phyloP scores from a whole-genome alignment of 2,329 filamentous ascomycete genomes.

The Aspergillus hortae region DNA sequence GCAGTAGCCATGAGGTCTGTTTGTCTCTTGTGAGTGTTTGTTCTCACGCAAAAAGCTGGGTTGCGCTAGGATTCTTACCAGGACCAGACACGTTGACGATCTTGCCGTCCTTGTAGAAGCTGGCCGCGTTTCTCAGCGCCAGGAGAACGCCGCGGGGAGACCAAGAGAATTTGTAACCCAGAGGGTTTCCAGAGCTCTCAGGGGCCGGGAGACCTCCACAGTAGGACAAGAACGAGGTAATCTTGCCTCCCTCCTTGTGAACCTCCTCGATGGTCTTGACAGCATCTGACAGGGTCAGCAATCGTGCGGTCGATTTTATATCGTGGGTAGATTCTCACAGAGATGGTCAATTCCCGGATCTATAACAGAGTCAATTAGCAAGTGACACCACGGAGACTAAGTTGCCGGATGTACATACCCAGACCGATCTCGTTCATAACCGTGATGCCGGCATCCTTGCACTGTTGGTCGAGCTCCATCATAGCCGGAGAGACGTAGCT shows the following conservation, averaged over 20 bases:
- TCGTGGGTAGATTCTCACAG: slow-evolving; percentile 25
- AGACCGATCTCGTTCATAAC: slow-evolving; percentile 96
- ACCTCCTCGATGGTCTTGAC: slow-evolving; percentile 80
- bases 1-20: slow-evolving; percentile 74
- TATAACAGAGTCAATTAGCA: too few relatives aligned
- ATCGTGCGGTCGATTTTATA: too few relatives aligned
- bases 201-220: slow-evolving; percentile 75
- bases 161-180: slow-evolving; percentile 90
- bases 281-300: slow-evolving; percentile 48
- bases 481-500: slow-evolving; percentile 91
- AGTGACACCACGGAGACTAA: too few relatives aligned
- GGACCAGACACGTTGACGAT: slow-evolving; percentile 60
- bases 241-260: slow-evolving; percentile 83
- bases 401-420: slow-evolving; percentile 18
- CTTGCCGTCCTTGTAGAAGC: slow-evolving; percentile 76
- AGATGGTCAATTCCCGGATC: slow-evolving; percentile 45
- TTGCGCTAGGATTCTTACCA: slow-evolving; percentile 24
- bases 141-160: slow-evolving; percentile 80
- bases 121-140: slow-evolving; percentile 80
- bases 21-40: too few relatives aligned
- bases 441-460: slow-evolving; percentile 88
- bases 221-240: slow-evolving; percentile 76
- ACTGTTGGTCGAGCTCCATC: slow-evolving; percentile 77
- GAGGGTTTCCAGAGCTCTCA: slow-evolving; percentile 78
- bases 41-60: too few relatives aligned